Base-by-base conservation (phyloP, 1,284 basidiomycete genomes). In the Trichosporon sp. region DNA sequence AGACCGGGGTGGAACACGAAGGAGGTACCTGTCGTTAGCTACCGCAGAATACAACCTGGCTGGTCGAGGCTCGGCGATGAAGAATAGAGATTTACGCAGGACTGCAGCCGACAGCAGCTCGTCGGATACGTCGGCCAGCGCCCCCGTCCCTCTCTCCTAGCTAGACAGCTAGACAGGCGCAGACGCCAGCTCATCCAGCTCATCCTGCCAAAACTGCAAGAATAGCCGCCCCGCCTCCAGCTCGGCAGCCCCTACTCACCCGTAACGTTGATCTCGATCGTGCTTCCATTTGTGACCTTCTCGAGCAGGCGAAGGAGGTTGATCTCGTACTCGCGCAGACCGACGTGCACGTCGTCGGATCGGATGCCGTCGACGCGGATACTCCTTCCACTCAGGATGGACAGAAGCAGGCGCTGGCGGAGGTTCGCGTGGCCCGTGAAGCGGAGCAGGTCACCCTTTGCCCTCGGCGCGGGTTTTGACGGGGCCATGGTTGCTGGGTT, bases 251-350 rank as follows among this genome's bases (percentile, higher is more conserved):
- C 19, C 4, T 21, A 78, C 88, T 72, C 74, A 93, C 93, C 94
- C 12, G 97, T 99, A 19, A 96, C 92, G 1, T 93, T 96, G 70
- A 99, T 99, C 82, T 99, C 97, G 74, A 99, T 93, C 32, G 93
- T 86, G 6, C 93, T 94, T 1, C 97, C 97, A 87, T 99, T 98
- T 3, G 96, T 97, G 1, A 93, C 86, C 80, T 94, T 95, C 82
- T 99, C 96, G 32, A 99, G 79, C 12, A 99, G 85, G 26, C 97
- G 87, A 59, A 99, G 82, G 38, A 98, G 88, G 78, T 92, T 96
- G 68, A 97, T 90, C 86, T 99, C 97, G 83, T 92, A 97, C 81
- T 98, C 96, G 92, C 91, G 87, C 35, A 99, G 85, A 83, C 97
- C 97, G 46, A 97, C 96, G 80, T 97, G 91, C 77, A 94, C 92